Conservation (phyloP, 352 stramenopile genomes). For the Phytophthora pinifolia region DNA sequence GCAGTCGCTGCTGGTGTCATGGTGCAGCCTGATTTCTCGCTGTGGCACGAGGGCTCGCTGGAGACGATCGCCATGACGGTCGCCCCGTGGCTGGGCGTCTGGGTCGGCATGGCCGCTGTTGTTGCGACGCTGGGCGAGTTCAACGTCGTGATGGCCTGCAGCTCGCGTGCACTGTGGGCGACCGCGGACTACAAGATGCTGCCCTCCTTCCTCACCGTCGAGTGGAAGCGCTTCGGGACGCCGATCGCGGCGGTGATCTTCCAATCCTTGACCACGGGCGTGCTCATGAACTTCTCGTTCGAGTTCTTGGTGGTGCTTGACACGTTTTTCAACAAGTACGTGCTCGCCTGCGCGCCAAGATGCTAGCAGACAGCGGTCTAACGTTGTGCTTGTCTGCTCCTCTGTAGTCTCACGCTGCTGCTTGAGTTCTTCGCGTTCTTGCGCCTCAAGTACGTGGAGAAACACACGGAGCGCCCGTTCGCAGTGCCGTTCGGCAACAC, state of each 20-base stretch:
- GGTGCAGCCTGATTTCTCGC: slow-evolving; percentile 66
- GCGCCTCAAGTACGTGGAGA: slow-evolving; percentile 82
- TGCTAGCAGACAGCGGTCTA: neutral
- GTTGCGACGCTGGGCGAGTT: slow-evolving; percentile 85
- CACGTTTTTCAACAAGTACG: slow-evolving; percentile 90
- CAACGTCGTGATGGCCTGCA: slow-evolving; percentile 87
- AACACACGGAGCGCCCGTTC: slow-evolving; percentile 71
- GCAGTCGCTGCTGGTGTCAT: slow-evolving; percentile 73
- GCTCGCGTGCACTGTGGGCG: slow-evolving; percentile 76
- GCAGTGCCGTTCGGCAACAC: slow-evolving; percentile 67
- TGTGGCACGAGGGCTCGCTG: slow-evolving; percentile 74
- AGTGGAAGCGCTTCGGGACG: slow-evolving; percentile 79
- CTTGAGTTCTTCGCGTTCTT: slow-evolving; percentile 87
- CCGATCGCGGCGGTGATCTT: slow-evolving; percentile 77
- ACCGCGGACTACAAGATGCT: slow-evolving; percentile 87
- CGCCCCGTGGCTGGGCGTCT: slow-evolving; percentile 75
- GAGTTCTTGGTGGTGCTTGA: slow-evolving; percentile 80
- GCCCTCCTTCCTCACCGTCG: slow-evolving; percentile 51
- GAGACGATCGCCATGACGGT: slow-evolving; percentile 78
- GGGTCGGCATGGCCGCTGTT: slow-evolving; percentile 74
- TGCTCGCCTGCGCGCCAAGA: slow-evolving; percentile 6
- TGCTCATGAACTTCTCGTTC: slow-evolving; percentile 89
- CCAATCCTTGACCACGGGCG: slow-evolving; percentile 67
- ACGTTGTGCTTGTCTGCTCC: neutral
- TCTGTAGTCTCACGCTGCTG: slow-evolving; percentile 61